phyloP scores from a whole-genome alignment of 345 rosid species.

The Citrus mangshanensis region DNA sequence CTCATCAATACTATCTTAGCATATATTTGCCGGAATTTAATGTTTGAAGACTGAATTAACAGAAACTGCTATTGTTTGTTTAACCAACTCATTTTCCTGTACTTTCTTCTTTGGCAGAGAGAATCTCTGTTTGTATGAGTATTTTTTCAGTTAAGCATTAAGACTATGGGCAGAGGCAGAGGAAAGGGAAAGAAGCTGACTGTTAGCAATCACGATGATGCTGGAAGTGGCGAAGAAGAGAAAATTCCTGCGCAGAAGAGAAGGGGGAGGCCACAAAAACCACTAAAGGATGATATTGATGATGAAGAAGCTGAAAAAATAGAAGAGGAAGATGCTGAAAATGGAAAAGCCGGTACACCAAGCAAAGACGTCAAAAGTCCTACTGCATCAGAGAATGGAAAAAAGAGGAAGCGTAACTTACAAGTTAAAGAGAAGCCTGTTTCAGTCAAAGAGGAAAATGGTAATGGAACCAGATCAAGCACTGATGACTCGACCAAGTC shows the following conservation, averaged over 20 bases:
- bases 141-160: slow-evolving; percentile 15
- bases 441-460: slow-evolving; percentile 51
- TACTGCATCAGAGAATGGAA: slow-evolving; percentile 47
- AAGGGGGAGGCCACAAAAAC: slow-evolving; percentile 73
- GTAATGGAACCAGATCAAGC: slow-evolving; percentile 39
- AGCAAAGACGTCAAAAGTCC: slow-evolving; percentile 41
- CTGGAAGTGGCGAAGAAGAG: slow-evolving; percentile 64
- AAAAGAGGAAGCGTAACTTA: slow-evolving; percentile 54
- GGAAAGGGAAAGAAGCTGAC: slow-evolving; percentile 61
- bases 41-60: background rate
- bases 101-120: slow-evolving; percentile 25
- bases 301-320: slow-evolving; percentile 48
- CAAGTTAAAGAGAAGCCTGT: slow-evolving; percentile 50
- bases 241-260: slow-evolving; percentile 65
- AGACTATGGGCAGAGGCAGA: slow-evolving; percentile 73
- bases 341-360: slow-evolving; percentile 29
- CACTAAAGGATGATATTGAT: slow-evolving; percentile 53
- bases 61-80: background rate
- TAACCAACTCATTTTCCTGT: background rate
- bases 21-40: background rate
- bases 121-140: slow-evolving; percentile 25
- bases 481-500: slow-evolving; percentile 50
- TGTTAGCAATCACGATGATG: slow-evolving; percentile 47
- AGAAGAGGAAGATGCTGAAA: slow-evolving; percentile 52
- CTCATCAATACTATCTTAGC: background rate